phyloP scores from a whole-genome alignment of 768 basidiomycete species.

The Arthromyces matolae region DNA sequence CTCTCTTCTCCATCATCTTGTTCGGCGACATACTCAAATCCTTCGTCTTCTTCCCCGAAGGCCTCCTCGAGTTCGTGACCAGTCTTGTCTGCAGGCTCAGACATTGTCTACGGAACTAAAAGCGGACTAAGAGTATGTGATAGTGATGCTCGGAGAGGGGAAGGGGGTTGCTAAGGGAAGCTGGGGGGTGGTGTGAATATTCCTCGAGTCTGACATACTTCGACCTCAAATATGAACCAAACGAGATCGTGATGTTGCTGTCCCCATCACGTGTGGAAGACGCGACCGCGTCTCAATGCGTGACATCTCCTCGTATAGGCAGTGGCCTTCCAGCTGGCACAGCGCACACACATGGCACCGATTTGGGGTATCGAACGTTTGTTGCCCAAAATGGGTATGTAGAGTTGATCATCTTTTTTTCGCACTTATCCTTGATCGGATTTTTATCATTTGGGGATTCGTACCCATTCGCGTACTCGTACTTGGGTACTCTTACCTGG shows the following conservation, averaged over 20 bases:
- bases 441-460: neutral
- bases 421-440: neutral
- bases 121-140: neutral
- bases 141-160: slow-evolving; percentile 1
- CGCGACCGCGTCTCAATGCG: slow-evolving; percentile 13
- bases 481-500: too few relatives aligned
- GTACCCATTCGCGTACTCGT: too few relatives aligned
- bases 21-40: slow-evolving; percentile 5
- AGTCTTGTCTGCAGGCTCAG: slow-evolving; percentile 14
- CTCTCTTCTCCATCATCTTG: slow-evolving; percentile 20
- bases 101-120: slow-evolving; percentile 10
- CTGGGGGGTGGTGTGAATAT: slow-evolving; percentile 18
- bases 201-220: slow-evolving; percentile 16
- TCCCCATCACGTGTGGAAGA: slow-evolving; percentile 15
- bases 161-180: slow-evolving; percentile 9
- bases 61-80: slow-evolving; percentile 12
- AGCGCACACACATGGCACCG: too few relatives aligned
- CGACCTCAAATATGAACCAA: slow-evolving; percentile 13
- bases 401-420: neutral
- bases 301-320: too few relatives aligned
- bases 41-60: slow-evolving; percentile 9
- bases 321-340: too few relatives aligned
- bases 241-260: slow-evolving; percentile 12
- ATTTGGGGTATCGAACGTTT: slow-evolving; percentile 8
- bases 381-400: slow-evolving; percentile 4